Conservation (phyloP, 495 filamentous ascomycete genomes). For the Aspergillus avenaceus region DNA sequence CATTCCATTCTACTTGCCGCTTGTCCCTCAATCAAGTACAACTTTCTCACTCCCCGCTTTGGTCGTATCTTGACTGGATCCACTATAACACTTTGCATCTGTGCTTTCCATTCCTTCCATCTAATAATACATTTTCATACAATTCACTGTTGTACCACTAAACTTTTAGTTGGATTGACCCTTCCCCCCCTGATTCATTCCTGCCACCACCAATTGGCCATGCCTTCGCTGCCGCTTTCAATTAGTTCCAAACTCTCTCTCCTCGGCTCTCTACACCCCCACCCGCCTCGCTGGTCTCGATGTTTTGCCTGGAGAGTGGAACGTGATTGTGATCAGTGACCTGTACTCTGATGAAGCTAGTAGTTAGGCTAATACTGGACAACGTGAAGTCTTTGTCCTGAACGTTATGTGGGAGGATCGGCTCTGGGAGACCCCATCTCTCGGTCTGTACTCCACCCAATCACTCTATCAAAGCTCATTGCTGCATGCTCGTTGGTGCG, state of each 20-base stretch:
- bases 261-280: too few species aligned
- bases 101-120: background rate
- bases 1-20: background rate
- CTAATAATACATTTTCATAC: background rate
- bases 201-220: conserved; percentile 1
- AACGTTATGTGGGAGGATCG: conserved; percentile 15
- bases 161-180: background rate
- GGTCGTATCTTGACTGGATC: too few species aligned
- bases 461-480: conserved; percentile 16
- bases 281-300: background rate
- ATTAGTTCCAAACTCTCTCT: conserved; percentile 8
- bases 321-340: background rate
- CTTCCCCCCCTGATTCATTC: background rate
- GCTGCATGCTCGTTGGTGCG: conserved; percentile 38
- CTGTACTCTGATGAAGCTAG: background rate
- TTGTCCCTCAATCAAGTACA: background rate
- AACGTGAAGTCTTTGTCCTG: background rate
- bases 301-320: background rate
- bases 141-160: background rate
- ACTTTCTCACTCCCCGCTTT: background rate
- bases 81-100: too few species aligned
- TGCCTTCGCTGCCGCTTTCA: background rate
- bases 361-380: background rate
- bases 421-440: too few species aligned
- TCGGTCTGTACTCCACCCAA: background rate